Evolutionary conservation across 176 grass and related monocot species (phyloP).

Genomic region (Luzula sylvatica): DNA sequence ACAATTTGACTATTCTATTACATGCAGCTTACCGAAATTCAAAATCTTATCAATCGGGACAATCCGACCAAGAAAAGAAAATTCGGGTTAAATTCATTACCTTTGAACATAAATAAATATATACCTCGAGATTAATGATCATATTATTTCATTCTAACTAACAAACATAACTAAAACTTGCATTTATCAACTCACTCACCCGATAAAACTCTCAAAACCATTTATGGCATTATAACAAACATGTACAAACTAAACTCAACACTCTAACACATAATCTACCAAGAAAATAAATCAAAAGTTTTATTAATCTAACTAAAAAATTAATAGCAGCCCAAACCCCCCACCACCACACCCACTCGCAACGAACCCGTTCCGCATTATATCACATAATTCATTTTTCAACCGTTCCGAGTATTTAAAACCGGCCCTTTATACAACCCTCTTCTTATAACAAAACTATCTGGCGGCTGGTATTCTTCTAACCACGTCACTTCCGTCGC

Average conservation of each 20-base stretch:
- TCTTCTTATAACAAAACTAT: slow-evolving; percentile 83
- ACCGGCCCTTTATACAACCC: slow-evolving; percentile 78
- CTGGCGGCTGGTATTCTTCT: slow-evolving; percentile 77
- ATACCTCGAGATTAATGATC: too few species aligned
- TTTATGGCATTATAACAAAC: slow-evolving; percentile 16
- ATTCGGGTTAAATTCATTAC: too few species aligned
- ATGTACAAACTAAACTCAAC: slow-evolving; percentile 19
- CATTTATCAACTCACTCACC: too few species aligned
- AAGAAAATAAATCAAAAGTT: background rate
- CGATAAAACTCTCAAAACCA: too few species aligned
- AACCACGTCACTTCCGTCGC: slow-evolving; percentile 69
- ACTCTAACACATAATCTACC: slow-evolving; percentile 4
- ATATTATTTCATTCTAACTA: too few species aligned
- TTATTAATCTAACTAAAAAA: slow-evolving; percentile 13
- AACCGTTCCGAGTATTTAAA: slow-evolving; percentile 36
- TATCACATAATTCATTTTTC: background rate
- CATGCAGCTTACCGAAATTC: too few species aligned
- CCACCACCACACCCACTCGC: background rate
- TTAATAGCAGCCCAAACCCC: background rate
- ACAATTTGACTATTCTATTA: too few species aligned
- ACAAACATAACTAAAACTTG: too few species aligned
- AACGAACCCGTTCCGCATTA: slow-evolving; percentile 11
- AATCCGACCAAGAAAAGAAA: too few species aligned
- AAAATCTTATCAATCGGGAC: too few species aligned
- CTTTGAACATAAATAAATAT: too few species aligned